A percentile compares a stretch with the other conserved stretches of the same genome.
These are phyloP conservation scores for Cajanus cajan DNA, from an alignment of 306 rosid genomes.

Conservation along the genomic window DNA sequence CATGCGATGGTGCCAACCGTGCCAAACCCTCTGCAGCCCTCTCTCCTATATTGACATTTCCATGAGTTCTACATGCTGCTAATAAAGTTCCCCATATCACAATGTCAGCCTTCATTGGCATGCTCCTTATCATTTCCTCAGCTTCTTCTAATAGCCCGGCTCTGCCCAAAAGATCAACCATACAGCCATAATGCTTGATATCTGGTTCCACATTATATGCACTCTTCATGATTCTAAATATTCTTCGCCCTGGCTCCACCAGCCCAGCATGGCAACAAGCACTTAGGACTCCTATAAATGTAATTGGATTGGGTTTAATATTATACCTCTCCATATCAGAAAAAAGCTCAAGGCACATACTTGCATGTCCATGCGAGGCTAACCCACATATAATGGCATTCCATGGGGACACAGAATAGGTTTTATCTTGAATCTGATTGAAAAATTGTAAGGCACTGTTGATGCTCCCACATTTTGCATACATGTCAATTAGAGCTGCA, in stretches of 20 bases:
- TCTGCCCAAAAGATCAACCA: constrained; percentile 92
- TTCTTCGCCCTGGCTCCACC: constrained; percentile 64
- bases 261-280: constrained; percentile 94
- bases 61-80: constrained; percentile 83
- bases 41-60: constrained; percentile 75
- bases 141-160: constrained; percentile 81
- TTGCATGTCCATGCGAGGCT: constrained; percentile 82
- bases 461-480: constrained; percentile 90
- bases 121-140: constrained; percentile 56
- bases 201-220: constrained; percentile 70
- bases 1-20: constrained; percentile 70
- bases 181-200: constrained; percentile 90
- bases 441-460: constrained; percentile 61
- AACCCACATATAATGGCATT: constrained; percentile 85
- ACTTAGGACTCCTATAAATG: constrained; percentile 77
- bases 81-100: constrained; percentile 92
- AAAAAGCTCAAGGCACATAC: constrained; percentile 64
- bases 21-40: constrained; percentile 71
- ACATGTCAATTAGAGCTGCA: constrained; percentile 85
- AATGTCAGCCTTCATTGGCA: constrained; percentile 84
- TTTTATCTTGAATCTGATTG: constrained; percentile 52
- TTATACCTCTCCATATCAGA: constrained; percentile 53
- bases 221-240: constrained; percentile 70
- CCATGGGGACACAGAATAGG: constrained; percentile 74
- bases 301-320: constrained; percentile 72